Base-by-base conservation (phyloP, 2,329 filamentous ascomycete genomes). In the Aspergillus ochraceoroseus region DNA sequence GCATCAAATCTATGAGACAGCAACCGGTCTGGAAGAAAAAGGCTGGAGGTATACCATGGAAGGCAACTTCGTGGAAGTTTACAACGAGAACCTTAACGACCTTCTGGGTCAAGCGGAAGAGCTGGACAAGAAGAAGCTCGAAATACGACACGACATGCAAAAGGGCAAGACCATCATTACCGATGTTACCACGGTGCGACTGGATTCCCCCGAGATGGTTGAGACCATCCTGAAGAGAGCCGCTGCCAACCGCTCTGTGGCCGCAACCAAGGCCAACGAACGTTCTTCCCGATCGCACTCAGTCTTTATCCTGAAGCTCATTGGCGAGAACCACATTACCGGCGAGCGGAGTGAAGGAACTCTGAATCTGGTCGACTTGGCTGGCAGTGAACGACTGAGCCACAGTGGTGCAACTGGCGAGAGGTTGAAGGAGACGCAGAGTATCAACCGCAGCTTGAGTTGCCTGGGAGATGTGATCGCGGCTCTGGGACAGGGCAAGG, bases 181-280 rank as follows among this genome's bases (percentile, higher is more conserved):
- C 30, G 88, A 92, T 58, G 80, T 88, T 59, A 87, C 80, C 47
- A 82, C 80, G 0, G 84, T 94, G 0, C 70, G 72, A 1, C 75
- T 98, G 1, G 80, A 92, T 55, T 89, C 87, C 4, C 82, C 89
- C 1, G 75, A 82, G 12, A 83, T 83, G 47, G 87, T 95, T 0
- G 83, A 92, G 59, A 70, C 74, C 7, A 89, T 95, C 59, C 76
- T 98, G 18, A 76, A 77, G 28, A 80, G 84, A 32, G 92, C 94
- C 0, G 82, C 84, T 52, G 82, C 80, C 55, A 95, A 96, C 66
- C 80, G 92, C 11, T 90, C 85, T 7, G 89, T 95, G 3, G 92
- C 92, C 1, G 88, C 92, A 0, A 98, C 92, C n/a, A 95, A 94
- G 61, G 87, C 92, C 47, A 98, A 98, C 67, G 87, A 94, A 69